Percentiles rank a stretch among this genome's conserved stretches.
Conservation (phyloP, 2,329 filamentous ascomycete species). For the Fusarium camptoceras region DNA sequence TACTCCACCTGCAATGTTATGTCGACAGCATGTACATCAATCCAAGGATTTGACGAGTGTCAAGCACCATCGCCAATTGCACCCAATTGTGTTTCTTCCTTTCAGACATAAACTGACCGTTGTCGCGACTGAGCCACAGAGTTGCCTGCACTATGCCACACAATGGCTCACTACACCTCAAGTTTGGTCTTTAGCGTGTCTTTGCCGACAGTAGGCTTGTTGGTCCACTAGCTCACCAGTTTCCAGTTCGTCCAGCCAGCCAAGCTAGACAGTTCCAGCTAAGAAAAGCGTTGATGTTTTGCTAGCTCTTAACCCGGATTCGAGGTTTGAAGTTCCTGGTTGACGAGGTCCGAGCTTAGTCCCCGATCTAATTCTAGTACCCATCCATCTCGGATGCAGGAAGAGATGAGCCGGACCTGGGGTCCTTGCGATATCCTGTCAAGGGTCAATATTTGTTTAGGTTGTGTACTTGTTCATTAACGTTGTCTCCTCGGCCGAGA, state of each 20-base stretch:
- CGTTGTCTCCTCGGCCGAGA: constrained; percentile 37
- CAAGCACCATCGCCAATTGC: not conserved
- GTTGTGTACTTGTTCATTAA: constrained; percentile 6
- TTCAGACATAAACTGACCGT: not conserved
- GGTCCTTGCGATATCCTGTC: constrained; percentile 10
- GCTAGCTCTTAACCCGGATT: constrained; percentile 13
- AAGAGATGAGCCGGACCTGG: constrained; percentile 23
- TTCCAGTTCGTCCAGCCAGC: not conserved
- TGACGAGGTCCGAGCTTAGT: constrained; percentile 33
- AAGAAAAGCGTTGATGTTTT: constrained; percentile 10
- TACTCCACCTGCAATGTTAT: not conserved
- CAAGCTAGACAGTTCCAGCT: not conserved
- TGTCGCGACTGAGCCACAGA: constrained; percentile 20
- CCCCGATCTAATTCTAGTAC: constrained; percentile 16
- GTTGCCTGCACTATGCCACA: constrained; percentile 19
- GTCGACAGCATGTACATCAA: not conserved
- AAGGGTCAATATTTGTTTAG: constrained; percentile 22
- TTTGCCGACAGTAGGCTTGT: constrained; percentile 21
- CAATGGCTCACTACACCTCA: not conserved
- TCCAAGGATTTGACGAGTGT: not conserved
- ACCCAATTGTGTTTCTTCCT: not conserved
- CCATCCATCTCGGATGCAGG: constrained; percentile 28
- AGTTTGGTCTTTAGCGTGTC: constrained; percentile 15
- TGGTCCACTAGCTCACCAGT: constrained; percentile 14
- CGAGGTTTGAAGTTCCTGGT: constrained; percentile 23